phyloP scores from a whole-genome alignment of 1,284 basidiomycete genomes.

The Mrakiaceae sp. region DNA sequence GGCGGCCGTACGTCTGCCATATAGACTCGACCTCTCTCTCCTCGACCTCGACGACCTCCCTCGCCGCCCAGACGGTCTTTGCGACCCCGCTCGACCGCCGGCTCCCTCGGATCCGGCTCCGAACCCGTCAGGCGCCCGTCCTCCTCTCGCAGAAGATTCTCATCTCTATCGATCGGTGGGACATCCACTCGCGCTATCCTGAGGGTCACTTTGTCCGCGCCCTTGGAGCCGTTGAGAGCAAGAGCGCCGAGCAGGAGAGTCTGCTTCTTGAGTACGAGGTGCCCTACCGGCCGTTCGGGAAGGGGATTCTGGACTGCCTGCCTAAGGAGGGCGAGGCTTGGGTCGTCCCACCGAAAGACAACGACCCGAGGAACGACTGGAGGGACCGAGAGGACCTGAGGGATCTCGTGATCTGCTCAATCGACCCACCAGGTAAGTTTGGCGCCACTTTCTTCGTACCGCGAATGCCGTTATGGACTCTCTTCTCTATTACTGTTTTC shows the following conservation, averaged over 20 bases:
- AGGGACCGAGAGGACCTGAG: conserved; percentile 78
- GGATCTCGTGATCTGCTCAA: conserved; percentile 81
- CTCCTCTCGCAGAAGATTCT: conserved; percentile 91
- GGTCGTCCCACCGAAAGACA: conserved; percentile 75
- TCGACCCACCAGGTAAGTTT: conserved; percentile 77
- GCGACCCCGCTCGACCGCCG: conserved; percentile 86
- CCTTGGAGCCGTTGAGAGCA: conserved; percentile 80
- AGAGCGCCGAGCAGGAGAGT: conserved; percentile 94
- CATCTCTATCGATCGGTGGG: conserved; percentile 90
- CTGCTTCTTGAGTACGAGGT: conserved; percentile 91
- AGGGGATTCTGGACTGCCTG: conserved; percentile 83
- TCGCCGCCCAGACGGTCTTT: conserved; percentile 85
- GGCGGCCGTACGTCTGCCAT: conserved; percentile 94
- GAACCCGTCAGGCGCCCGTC: conserved; percentile 83
- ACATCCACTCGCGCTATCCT: conserved; percentile 74
- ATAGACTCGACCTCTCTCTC: conserved; percentile 81
- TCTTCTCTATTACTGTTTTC: conserved; percentile 7
- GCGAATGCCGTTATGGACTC: neutral
- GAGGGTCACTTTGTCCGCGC: conserved; percentile 96
- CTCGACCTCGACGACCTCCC: conserved; percentile 62
- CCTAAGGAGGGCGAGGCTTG: conserved; percentile 82
- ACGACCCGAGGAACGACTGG: conserved; percentile 50
- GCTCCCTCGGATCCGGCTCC: conserved; percentile 84
- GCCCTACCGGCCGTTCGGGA: conserved; percentile 91
- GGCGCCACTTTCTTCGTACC: neutral